Evolutionary conservation across 257 asterid species (phyloP).

Genomic region (Solanum appendiculatum): DNA sequence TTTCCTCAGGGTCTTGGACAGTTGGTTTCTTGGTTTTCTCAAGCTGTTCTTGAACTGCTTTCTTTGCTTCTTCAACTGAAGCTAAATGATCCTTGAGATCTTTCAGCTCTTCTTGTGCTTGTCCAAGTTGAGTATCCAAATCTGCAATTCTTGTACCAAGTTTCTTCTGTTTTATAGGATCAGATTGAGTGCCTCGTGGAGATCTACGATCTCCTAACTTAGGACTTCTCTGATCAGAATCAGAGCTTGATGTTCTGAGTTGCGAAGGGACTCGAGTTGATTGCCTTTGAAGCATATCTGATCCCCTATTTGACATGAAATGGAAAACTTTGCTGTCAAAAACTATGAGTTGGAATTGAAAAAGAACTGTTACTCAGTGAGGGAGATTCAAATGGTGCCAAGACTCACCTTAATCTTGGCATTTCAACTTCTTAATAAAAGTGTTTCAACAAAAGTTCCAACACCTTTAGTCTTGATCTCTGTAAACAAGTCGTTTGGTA

Average conservation of each 20-base stretch:
- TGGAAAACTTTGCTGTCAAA: not conserved
- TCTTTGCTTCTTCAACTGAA: conserved; percentile 60
- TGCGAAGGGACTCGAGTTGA: conserved; percentile 47
- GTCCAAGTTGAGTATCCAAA: conserved; percentile 88
- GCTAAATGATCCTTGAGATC: conserved; percentile 55
- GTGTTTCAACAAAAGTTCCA: not conserved
- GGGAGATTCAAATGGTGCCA: not conserved
- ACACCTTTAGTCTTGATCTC: not conserved
- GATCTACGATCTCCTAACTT: conserved; percentile 43
- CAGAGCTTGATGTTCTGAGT: conserved; percentile 58
- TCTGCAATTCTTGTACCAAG: conserved; percentile 77
- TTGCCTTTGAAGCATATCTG: conserved; percentile 65
- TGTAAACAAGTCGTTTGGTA: not conserved
- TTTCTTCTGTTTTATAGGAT: conserved; percentile 56
- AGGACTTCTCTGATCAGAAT: conserved; percentile 68
- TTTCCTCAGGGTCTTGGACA: conserved; percentile 8
- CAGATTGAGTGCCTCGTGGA: conserved; percentile 45
- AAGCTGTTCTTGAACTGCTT: conserved; percentile 53
- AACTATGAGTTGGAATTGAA: not conserved
- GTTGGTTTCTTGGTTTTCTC: conserved; percentile 40
- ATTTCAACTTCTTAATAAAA: conserved; percentile 14
- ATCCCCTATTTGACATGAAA: conserved; percentile 22
- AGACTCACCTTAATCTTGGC: conserved; percentile 68
- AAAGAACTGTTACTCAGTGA: not conserved
- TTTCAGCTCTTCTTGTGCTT: conserved; percentile 77